A percentile compares a stretch with the other conserved stretches of the same genome.
Evolutionary conservation across 345 rosid genomes (phyloP).

Genomic region (Corchorus capsularis): DNA sequence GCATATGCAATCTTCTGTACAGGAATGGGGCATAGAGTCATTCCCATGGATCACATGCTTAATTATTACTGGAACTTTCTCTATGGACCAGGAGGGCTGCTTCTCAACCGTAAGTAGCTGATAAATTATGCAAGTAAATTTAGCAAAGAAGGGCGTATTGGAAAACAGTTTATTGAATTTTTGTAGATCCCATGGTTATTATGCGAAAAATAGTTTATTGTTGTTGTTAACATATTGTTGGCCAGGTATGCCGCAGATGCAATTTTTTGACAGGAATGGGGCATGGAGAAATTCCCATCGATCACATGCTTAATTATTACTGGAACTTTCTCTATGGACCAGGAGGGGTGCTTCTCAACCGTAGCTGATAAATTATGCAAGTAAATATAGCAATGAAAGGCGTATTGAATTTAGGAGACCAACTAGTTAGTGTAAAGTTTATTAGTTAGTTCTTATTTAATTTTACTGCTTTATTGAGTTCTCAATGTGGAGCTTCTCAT

Average conservation of each 20-base stretch:
- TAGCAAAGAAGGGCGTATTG: conserved; percentile 33
- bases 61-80: conserved; percentile 75
- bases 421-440: too few species aligned
- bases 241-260: conserved; percentile 89
- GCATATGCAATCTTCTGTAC: conserved; percentile 91
- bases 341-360: neutral
- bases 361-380: neutral
- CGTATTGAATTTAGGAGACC: conserved; percentile 41
- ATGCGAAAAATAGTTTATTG: neutral
- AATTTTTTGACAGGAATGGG: conserved; percentile 87
- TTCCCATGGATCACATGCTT: conserved; percentile 70
- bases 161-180: conserved; percentile 43
- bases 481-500: too few species aligned
- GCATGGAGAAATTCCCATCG: conserved; percentile 60
- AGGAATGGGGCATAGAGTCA: conserved; percentile 71
- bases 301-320: conserved; percentile 71
- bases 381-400: too few species aligned
- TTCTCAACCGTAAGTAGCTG: neutral
- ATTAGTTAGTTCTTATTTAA: too few species aligned
- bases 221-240: conserved; percentile 3
- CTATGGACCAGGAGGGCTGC: conserved; percentile 14
- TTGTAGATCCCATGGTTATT: neutral
- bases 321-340: conserved; percentile 61
- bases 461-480: too few species aligned
- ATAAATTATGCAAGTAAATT: too few species aligned